Evolutionary conservation across 805 yeast species (phyloP).

Genomic region (Saturnispora sanitii): DNA sequence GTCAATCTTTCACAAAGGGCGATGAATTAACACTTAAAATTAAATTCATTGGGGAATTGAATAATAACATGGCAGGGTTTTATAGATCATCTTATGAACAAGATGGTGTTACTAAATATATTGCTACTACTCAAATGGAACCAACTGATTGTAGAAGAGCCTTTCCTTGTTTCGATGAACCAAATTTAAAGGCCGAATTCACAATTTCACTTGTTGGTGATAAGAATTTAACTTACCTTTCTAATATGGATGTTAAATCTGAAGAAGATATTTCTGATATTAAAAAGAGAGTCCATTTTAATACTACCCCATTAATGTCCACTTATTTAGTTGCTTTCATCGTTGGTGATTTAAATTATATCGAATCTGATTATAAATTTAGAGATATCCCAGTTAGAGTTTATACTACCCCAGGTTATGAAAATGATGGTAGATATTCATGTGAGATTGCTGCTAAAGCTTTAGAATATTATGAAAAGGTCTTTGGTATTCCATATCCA

Average conservation of each 20-base stretch:
- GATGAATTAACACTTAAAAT: conserved; percentile 25
- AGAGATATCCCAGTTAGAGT: conserved; percentile 43
- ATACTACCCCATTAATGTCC: conserved; percentile 44
- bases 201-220: conserved; percentile 32
- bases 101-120: conserved; percentile 32
- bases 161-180: conserved; percentile 52
- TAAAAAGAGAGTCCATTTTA: conserved; percentile 29
- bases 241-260: conserved; percentile 37
- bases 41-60: conserved; percentile 35
- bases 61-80: conserved; percentile 50
- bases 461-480: conserved; percentile 40
- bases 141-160: conserved; percentile 53
- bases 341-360: conserved; percentile 45
- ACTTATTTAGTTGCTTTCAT: conserved; percentile 52
- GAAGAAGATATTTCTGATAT: conserved; percentile 15
- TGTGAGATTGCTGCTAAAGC: conserved; percentile 42
- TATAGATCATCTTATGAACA: conserved; percentile 41
- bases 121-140: conserved; percentile 52
- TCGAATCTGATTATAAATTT: conserved; percentile 37
- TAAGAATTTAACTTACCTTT: conserved; percentile 33
- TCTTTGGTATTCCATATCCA: conserved; percentile 54
- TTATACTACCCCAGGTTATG: conserved; percentile 43
- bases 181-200: conserved; percentile 48
- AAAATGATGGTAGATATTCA: conserved; percentile 38
- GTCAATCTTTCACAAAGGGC: conserved; percentile 24